Evolutionary conservation across 2,329 filamentous ascomycete species (phyloP), one percentile per base, ranked within the genome.

Genomic region (Aurifilum marmelostoma): DNA sequence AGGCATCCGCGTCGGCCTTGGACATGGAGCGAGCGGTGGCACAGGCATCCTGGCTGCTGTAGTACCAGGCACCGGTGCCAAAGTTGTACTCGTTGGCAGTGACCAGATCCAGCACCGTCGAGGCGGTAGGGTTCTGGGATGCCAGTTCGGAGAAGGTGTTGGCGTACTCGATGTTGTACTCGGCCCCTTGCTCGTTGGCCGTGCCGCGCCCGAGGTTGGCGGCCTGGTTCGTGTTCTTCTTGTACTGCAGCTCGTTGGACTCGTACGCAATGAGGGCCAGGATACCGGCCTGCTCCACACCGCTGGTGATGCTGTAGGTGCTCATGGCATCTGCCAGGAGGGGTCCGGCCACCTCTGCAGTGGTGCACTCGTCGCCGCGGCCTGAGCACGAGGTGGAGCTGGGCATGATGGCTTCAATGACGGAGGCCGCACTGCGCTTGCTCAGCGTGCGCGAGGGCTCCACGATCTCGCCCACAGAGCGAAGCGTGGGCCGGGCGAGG

Each of bases 261-360:
- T 97, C 93, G 76, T 89, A 89, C 14, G 90, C 87, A 81, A 92
- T 91, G 75, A 93, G 83, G 16, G 89, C 83, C 58, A 96, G 76
- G 21, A 94, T 78, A 29, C 89, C 92, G 8, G 92, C 92, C 76
- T 91, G 89, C 73, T 91, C 87, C 29, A 83, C 85, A 29, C 80
- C 79, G 43, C 78, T 77, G 62, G 79, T 83, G 73, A 94, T 81
- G 3, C 77, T 72, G 82, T 92, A 91, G 14, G 82, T 79, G 24
- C 75, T 68, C 77, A 94, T 89, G 47, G 87, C 84, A 8, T 79
- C 73, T 74, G 81, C 80, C 70, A 95, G 83, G 72, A 80, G 82
- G 1, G 84, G 81, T 0, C 87, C 90, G 2, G 89, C 90, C 73
- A 88, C 81, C 9, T 78, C 77, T n/a, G 90, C 88, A 2, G 88